These are phyloP conservation scores for Oryza brachyantha DNA, from an alignment of 176 grass and related monocot species.

Conservation along the genomic window DNA sequence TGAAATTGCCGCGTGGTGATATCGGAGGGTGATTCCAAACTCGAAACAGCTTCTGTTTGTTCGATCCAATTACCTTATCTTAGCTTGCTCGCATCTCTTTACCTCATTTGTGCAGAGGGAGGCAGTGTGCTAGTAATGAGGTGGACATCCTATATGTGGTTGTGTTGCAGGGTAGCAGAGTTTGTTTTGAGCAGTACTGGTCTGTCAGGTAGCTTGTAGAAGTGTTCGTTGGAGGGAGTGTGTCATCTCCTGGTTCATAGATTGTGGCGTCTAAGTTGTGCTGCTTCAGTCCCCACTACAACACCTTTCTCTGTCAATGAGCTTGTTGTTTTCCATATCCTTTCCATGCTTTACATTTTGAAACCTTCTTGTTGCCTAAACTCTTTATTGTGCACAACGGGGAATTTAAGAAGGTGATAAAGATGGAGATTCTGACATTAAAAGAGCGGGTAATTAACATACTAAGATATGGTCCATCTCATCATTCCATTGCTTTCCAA, in stretches of 20 bases:
- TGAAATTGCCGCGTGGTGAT: neutral
- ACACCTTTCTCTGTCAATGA: conserved; percentile 15
- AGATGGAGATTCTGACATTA: neutral
- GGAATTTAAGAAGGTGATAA: neutral
- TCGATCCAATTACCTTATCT: neutral
- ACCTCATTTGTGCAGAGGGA: too few species aligned
- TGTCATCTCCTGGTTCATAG: neutral
- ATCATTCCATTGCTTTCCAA: neutral
- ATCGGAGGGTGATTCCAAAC: neutral
- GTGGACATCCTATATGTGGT: neutral
- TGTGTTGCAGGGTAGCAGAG: neutral
- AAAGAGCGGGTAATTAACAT: neutral
- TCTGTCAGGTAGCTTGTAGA: neutral
- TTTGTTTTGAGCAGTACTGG: neutral
- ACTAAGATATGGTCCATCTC: neutral
- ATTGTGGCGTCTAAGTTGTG: neutral
- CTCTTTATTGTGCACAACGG: conserved; percentile 2
- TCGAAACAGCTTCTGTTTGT: neutral
- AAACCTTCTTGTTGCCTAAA: neutral
- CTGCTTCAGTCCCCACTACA: conserved; percentile 1
- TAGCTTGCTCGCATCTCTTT: neutral
- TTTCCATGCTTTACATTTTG: conserved; percentile 9
- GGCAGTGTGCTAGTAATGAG: neutral
- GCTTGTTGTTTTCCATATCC: conserved; percentile 21
- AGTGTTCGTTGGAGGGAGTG: neutral